Percentiles rank a stretch among this genome's conserved stretches.
These are phyloP conservation scores for Ganoderma sinense DNA, from an alignment of 1,284 basidiomycete species.

Conservation along the genomic window DNA sequence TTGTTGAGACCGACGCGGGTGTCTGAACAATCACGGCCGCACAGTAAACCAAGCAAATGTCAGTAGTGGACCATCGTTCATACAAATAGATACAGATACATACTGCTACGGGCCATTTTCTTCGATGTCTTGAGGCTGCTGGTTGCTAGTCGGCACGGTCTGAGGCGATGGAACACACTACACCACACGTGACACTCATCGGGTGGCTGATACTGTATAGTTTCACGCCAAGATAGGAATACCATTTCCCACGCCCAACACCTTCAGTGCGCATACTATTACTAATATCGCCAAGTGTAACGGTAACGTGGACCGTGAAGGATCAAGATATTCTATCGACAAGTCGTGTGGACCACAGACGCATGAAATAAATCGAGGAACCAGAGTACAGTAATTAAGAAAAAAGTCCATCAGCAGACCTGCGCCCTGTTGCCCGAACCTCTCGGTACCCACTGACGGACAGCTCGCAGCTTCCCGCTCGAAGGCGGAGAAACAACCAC, in stretches of 20 bases:
- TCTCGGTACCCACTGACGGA: conserved; percentile 52
- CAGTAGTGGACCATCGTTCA: conserved; percentile 12
- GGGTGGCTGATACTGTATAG: conserved; percentile 52
- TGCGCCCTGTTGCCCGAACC: conserved; percentile 29
- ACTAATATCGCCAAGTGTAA: neutral
- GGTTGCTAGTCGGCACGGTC: conserved; percentile 40
- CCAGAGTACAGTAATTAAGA: conserved; percentile 24
- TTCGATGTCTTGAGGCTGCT: conserved; percentile 64
- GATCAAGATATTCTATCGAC: conserved; percentile 7
- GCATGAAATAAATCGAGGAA: conserved; percentile 6
- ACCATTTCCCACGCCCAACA: neutral
- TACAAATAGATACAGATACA: conserved; percentile 36
- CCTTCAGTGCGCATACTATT: neutral
- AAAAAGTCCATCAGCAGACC: conserved; percentile 27
- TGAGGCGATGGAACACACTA: conserved; percentile 25
- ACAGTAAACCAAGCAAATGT: conserved; percentile 6
- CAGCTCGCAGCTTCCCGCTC: conserved; percentile 54
- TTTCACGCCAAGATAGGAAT: conserved; percentile 31
- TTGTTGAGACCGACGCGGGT: conserved; percentile 92
- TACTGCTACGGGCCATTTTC: conserved; percentile 79
- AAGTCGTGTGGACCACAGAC: neutral
- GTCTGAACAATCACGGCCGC: conserved; percentile 57
- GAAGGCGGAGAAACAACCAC: conserved; percentile 16
- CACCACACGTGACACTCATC: conserved; percentile 35
- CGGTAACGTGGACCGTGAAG: neutral